Evolutionary conservation across 1,284 basidiomycete genomes (phyloP), one percentile per base, ranked within the genome.

Genomic region (Gastroboletus turbinatus): DNA sequence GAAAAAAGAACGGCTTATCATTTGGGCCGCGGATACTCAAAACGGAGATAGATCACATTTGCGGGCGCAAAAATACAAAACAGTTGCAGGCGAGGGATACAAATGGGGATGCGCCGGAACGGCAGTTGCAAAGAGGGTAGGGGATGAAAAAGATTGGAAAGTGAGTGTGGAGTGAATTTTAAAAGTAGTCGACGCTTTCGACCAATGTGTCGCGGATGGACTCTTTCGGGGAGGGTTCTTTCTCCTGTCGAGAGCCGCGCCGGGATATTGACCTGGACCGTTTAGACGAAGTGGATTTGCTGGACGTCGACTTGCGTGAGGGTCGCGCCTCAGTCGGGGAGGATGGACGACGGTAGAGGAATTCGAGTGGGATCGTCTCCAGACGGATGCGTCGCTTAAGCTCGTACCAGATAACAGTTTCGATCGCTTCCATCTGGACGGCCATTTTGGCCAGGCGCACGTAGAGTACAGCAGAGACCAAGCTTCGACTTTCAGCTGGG

Each of bases 341-440:
- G 32, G 52, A 19, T 1, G 57, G 52, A 7, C 64, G 66, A 19
- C 63, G 46, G 47, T 68, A 68, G 13, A 70, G 49, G 3, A 11
- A 5, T 17, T 64, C 59, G 38, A 68, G 43, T 19, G 68, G 67
- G 38, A 57, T 49, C 44, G 55, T 60, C 60, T 69, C 65, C 39
- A 71, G 55, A 13, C 56, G 56, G 32, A 75, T 52, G 11, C 71
- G 69, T 16, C 52, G 54, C 42, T 58, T 52, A 0, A 79, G 49
- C 49, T 76, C 69, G 29, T 58, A 35, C 53, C 60, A 53, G 11
- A 74, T 60, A 5, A 54, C 62, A 7, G 51, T 48, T n/a, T 70
- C 70, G 38, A 78, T 69, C 21, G 55, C 39, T 1, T 68, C 59
- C 74, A 76, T 75, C 30, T 66, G 60, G 19, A n/a, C 33, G 8